These are phyloP conservation scores for Claviceps sp. DNA, from an alignment of 2,329 filamentous ascomycete genomes.

Conservation along the genomic window DNA sequence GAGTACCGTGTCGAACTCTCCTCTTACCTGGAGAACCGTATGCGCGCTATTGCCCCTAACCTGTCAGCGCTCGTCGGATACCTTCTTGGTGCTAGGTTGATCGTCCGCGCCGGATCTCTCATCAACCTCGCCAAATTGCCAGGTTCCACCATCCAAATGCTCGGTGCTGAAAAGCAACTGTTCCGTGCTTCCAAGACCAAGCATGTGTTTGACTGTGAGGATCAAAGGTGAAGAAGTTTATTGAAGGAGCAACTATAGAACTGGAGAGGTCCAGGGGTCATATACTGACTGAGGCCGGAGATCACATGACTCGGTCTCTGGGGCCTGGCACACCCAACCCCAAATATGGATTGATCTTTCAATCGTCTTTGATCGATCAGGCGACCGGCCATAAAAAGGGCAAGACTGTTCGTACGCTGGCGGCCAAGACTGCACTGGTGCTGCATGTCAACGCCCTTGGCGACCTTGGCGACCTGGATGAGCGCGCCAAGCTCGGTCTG, in stretches of 20 bases:
- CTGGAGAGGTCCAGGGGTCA: no score
- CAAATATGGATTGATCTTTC: constrained; percentile 93
- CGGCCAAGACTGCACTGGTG: constrained; percentile 85
- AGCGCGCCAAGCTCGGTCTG: constrained; percentile 62
- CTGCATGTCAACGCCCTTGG: constrained; percentile 72
- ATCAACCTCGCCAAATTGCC: constrained; percentile 92
- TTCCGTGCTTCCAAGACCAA: constrained; percentile 98
- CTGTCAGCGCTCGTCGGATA: constrained; percentile 86
- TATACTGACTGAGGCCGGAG: no score
- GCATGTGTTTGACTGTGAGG: constrained; percentile 38
- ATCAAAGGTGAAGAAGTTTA: no score
- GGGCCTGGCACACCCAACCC: constrained; percentile 36
- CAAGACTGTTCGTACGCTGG: constrained; percentile 94
- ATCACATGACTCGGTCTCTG: no score
- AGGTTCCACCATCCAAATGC: constrained; percentile 91
- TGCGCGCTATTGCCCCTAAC: constrained; percentile 95
- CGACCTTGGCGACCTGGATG: constrained; percentile 32
- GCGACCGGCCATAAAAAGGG: constrained; percentile 98
- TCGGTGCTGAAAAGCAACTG: constrained; percentile 95
- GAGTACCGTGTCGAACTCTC: constrained; percentile 82
- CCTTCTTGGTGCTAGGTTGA: constrained; percentile 84
- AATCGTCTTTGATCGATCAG: constrained; percentile 87
- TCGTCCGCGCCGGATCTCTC: constrained; percentile 86
- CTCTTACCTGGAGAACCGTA: constrained; percentile 79
- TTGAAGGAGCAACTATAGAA: no score